A percentile compares a stretch with the other conserved stretches of the same genome.
Conservation (phyloP, 208 protist genomes). For the Leishmania martiniquensis region DNA sequence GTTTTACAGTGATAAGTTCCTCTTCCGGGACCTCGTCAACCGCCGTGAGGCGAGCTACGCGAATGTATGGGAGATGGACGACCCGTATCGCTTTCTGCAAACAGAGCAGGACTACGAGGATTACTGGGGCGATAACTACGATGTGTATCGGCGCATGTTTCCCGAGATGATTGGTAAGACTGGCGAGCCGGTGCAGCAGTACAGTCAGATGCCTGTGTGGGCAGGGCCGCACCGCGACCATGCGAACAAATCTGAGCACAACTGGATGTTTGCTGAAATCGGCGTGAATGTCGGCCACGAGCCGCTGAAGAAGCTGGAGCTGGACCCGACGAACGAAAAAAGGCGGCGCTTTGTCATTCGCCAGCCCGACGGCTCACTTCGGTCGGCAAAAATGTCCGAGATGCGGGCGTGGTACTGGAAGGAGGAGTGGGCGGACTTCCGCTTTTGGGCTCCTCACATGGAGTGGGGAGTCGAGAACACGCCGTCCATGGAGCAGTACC, state of each 20-base stretch:
- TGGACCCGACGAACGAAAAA: slow-evolving; percentile 94
- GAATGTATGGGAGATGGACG: slow-evolving; percentile 95
- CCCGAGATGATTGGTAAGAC: slow-evolving; percentile 93
- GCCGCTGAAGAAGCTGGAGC: slow-evolving; percentile 91
- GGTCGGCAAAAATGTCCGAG: slow-evolving; percentile 95
- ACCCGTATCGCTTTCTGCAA: slow-evolving; percentile 95
- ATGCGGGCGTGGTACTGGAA: slow-evolving; percentile 96
- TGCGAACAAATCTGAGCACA: slow-evolving; percentile 92
- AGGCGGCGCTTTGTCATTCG: slow-evolving; percentile 92
- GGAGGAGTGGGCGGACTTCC: slow-evolving; percentile 95
- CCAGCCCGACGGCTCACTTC: slow-evolving; percentile 93
- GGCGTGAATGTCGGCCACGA: slow-evolving; percentile 94
- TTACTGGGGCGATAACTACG: slow-evolving; percentile 96
- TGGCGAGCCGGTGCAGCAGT: slow-evolving; percentile 94
- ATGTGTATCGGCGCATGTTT: slow-evolving; percentile 94
- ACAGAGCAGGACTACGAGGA: slow-evolving; percentile 95
- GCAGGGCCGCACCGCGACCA: slow-evolving; percentile 91
- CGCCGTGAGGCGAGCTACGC: slow-evolving; percentile 94
- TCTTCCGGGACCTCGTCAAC: slow-evolving; percentile 93
- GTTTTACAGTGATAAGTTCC: slow-evolving; percentile 94
- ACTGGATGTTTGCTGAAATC: slow-evolving; percentile 96
- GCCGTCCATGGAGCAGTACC: slow-evolving; percentile 91
- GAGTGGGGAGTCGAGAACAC: slow-evolving; percentile 94
- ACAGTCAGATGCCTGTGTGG: slow-evolving; percentile 93
- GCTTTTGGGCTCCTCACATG: slow-evolving; percentile 95